Evolutionary conservation across 768 basidiomycete species (phyloP).

Genomic region (Glaciozyma antarctica): DNA sequence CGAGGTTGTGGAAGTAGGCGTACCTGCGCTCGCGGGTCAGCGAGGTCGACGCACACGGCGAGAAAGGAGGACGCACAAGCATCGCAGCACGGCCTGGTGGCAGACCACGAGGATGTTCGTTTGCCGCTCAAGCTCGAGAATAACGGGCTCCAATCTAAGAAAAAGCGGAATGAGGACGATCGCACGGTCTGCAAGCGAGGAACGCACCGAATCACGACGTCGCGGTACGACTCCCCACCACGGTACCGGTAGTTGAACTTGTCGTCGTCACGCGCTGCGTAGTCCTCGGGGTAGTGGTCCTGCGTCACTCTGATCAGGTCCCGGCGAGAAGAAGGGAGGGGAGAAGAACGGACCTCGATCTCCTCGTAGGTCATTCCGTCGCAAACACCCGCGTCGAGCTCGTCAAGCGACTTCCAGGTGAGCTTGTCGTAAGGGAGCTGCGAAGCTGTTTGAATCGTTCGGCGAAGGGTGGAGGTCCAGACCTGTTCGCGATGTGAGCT

Average conservation of each 20-base stretch:
- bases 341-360: slow-evolving; percentile 62
- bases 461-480: slow-evolving; percentile 94
- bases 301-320: slow-evolving; percentile 36
- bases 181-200: not conserved
- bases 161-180: slow-evolving; percentile 42
- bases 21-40: not conserved
- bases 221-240: slow-evolving; percentile 91
- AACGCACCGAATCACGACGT: slow-evolving; percentile 48
- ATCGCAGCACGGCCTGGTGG: slow-evolving; percentile 58
- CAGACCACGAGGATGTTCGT: slow-evolving; percentile 95
- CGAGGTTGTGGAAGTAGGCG: slow-evolving; percentile 52
- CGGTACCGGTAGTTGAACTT: slow-evolving; percentile 99
- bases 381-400: slow-evolving; percentile 96
- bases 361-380: slow-evolving; percentile 99
- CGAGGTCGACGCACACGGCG: not conserved
- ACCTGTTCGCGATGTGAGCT: slow-evolving; percentile 47
- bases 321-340: not conserved
- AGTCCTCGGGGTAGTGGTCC: slow-evolving; percentile 94
- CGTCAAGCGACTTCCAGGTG: slow-evolving; percentile 98
- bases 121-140: slow-evolving; percentile 97
- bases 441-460: slow-evolving; percentile 84
- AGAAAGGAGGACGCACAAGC: slow-evolving; percentile 47
- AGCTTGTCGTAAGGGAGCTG: slow-evolving; percentile 75
- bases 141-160: slow-evolving; percentile 90
- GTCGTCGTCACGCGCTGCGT: slow-evolving; percentile 94